Conservation (phyloP, 2,329 filamentous ascomycete genomes). For the Fusarium hostae region DNA sequence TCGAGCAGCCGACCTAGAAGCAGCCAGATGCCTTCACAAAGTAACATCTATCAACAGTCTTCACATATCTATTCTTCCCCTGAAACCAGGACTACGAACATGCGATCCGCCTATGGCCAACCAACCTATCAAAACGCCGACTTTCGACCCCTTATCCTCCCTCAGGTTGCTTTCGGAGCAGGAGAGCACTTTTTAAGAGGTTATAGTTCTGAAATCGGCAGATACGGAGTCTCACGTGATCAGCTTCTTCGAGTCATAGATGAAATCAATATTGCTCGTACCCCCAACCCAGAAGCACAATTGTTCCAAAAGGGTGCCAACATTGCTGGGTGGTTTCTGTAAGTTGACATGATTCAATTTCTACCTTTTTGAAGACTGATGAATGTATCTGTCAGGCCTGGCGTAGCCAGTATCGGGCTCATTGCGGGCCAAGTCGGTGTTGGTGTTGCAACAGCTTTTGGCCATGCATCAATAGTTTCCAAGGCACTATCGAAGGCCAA, state of each 20-base stretch:
- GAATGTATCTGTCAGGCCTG: not conserved
- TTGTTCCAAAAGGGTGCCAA: not conserved
- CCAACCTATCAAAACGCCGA: not conserved
- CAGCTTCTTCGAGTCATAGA: not conserved
- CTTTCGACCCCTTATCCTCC: not conserved
- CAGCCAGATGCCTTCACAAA: not conserved
- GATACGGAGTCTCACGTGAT: not conserved
- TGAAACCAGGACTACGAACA: not conserved
- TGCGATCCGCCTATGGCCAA: not conserved
- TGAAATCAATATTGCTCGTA: not conserved
- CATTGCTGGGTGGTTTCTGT: not conserved
- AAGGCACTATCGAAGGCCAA: not conserved
- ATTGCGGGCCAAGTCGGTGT: not conserved
- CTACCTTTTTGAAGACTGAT: not conserved
- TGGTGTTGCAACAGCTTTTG: not conserved
- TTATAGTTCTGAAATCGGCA: not conserved
- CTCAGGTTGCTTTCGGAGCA: not conserved
- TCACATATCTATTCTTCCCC: not conserved
- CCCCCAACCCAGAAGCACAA: not conserved
- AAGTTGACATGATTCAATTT: not conserved
- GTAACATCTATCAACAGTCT: not conserved
- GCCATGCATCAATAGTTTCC: not conserved
- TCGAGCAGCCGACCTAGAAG: not conserved
- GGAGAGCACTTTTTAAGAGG: not conserved
- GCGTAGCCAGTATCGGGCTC: not conserved